These are phyloP conservation scores for Calonectria pteridis DNA, from an alignment of 2,329 filamentous ascomycete species.

Conservation along the genomic window DNA sequence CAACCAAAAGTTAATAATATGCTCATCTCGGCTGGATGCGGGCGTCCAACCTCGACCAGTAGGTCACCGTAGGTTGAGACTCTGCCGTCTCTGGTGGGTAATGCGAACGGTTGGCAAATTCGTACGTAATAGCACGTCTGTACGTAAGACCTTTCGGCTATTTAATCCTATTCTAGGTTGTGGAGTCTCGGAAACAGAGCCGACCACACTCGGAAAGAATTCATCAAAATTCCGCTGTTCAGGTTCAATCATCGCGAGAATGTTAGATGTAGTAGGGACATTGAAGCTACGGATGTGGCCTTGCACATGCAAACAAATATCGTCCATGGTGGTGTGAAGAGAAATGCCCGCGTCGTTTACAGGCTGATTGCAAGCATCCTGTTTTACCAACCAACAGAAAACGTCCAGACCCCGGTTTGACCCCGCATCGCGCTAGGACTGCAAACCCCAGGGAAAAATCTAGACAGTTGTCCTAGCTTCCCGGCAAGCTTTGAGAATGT, in stretches of 20 bases:
- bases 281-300: not conserved
- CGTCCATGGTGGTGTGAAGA: not conserved
- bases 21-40: not conserved
- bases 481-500: not conserved
- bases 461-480: not conserved
- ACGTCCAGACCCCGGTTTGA: not conserved
- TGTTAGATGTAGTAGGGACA: not conserved
- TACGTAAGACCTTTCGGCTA: not conserved
- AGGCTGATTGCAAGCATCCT: not conserved
- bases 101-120: not conserved
- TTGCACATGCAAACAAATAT: not conserved
- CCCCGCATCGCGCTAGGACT: constrained; percentile 1
- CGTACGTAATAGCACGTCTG: constrained; percentile 5
- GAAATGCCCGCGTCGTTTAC: not conserved
- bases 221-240: not conserved
- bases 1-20: not conserved
- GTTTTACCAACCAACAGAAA: not conserved
- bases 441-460: not conserved
- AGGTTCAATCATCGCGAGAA: no score
- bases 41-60: not conserved
- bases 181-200: not conserved
- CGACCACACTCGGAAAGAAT: not conserved
- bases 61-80: not conserved
- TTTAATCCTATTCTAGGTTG: not conserved
- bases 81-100: not conserved